Conservation (phyloP, 306 rosid species). For the Trifolium pratense region DNA sequence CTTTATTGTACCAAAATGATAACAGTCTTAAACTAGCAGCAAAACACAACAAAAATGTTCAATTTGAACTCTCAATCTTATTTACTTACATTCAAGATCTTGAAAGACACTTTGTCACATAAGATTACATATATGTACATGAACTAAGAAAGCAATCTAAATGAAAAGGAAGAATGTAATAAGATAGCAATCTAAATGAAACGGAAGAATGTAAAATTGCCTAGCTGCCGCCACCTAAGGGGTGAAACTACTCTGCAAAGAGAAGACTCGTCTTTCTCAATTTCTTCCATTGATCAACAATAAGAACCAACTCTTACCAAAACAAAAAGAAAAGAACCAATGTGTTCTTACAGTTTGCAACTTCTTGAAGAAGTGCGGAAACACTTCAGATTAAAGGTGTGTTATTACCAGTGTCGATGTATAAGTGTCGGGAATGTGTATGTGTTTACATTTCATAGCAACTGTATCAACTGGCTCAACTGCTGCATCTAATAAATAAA, state of each 20-base stretch:
- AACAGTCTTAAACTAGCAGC: no score
- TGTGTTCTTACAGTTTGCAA: conserved; percentile 1
- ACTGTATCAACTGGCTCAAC: conserved; percentile 9
- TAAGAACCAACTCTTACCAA: conserved; percentile 26
- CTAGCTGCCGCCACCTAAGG: conserved; percentile 37
- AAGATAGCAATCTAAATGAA: conserved; percentile 37
- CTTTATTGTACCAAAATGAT: background rate
- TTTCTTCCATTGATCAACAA: conserved; percentile 11
- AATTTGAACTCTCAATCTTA: conserved; percentile 42
- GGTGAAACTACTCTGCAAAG: conserved; percentile 32
- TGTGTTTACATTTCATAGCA: background rate
- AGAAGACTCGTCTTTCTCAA: conserved; percentile 22
- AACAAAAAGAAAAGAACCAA: conserved; percentile 10
- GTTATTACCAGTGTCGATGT: background rate
- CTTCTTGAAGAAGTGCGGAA: conserved; percentile 31
- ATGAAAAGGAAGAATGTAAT: conserved; percentile 32
- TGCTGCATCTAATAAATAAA: conserved; percentile 33
- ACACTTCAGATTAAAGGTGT: background rate
- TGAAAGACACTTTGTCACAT: conserved; percentile 28
- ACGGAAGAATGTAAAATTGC: conserved; percentile 32
- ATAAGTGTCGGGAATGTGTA: background rate
- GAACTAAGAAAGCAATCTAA: conserved; percentile 42
- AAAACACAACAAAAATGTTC: conserved; percentile 31
- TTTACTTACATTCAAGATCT: conserved; percentile 39
- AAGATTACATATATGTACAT: conserved; percentile 43